A percentile compares a stretch with the other conserved stretches of the same genome.
phyloP scores from a whole-genome alignment of 768 basidiomycete genomes.

The Mycena vulgaris region DNA sequence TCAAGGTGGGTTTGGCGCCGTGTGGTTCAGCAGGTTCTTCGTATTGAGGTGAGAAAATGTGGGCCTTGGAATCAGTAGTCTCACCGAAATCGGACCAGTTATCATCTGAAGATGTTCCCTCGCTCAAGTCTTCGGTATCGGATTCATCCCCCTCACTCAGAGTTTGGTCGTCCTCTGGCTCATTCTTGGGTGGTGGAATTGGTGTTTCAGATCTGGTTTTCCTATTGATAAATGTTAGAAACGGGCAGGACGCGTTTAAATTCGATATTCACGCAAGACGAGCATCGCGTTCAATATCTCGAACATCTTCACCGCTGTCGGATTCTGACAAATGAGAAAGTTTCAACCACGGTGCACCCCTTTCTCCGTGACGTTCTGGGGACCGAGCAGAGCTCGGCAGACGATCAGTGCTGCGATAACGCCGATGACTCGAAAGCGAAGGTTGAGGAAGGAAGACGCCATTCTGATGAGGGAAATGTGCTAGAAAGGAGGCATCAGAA shows the following conservation, averaged over 20 bases:
- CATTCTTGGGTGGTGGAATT: constrained; percentile 57
- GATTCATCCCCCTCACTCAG: constrained; percentile 85
- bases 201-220: constrained; percentile 67
- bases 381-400: constrained; percentile 43
- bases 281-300: constrained; percentile 80
- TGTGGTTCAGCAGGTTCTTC: constrained; percentile 7
- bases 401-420: constrained; percentile 21
- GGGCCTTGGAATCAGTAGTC: constrained; percentile 19
- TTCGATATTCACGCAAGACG: constrained; percentile 71
- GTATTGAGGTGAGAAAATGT: neutral
- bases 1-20: constrained; percentile 47
- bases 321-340: constrained; percentile 69
- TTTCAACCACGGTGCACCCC: constrained; percentile 34
- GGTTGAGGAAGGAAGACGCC: constrained; percentile 67
- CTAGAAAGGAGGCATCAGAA: constrained; percentile 33
- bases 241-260: neutral
- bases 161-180: constrained; percentile 65
- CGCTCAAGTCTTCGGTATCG: constrained; percentile 80
- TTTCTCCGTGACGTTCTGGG: neutral
- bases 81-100: constrained; percentile 66
- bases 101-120: constrained; percentile 64
- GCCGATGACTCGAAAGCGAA: constrained; percentile 42
- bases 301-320: constrained; percentile 73
- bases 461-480: constrained; percentile 54
- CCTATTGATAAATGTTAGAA: constrained; percentile 48